Percentiles rank a stretch among this genome's conserved stretches.
Evolutionary conservation across 257 asterid genomes (phyloP).

Genomic region (Nicotiana tomentosiformis): DNA sequence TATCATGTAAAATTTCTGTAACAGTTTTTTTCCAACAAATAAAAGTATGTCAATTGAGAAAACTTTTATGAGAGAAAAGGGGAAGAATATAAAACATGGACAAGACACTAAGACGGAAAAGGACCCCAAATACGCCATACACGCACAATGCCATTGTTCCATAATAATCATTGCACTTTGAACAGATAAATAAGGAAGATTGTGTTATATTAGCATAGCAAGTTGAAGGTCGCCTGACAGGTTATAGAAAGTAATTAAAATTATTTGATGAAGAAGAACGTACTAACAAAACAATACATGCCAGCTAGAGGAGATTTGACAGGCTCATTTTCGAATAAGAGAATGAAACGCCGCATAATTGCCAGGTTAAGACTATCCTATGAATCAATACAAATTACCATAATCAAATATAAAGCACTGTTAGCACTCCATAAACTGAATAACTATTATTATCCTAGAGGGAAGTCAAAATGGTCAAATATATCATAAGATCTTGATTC

Average conservation of each 20-base stretch:
- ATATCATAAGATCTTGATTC: conserved; percentile 1
- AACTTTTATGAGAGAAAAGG: background rate
- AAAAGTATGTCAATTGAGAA: conserved; percentile 7
- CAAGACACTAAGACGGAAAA: background rate
- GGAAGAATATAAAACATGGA: background rate
- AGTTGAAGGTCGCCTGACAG: background rate
- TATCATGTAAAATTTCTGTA: conserved; percentile 85
- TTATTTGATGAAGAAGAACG: background rate
- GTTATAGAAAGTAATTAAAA: background rate
- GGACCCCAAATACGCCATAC: background rate
- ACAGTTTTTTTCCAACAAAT: conserved; percentile 12
- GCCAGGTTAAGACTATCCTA: background rate
- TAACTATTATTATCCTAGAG: background rate
- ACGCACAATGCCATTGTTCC: background rate
- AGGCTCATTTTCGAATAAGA: background rate
- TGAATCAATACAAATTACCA: background rate
- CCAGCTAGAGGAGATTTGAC: background rate
- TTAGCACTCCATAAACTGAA: background rate
- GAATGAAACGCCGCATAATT: background rate
- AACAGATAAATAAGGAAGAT: background rate
- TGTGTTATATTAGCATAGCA: background rate
- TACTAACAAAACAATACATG: background rate
- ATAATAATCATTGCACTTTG: background rate
- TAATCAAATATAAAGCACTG: background rate
- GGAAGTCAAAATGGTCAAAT: background rate